Base-by-base conservation (phyloP, 371 early-diverging fungal genomes). In the Mucor saturninus region DNA sequence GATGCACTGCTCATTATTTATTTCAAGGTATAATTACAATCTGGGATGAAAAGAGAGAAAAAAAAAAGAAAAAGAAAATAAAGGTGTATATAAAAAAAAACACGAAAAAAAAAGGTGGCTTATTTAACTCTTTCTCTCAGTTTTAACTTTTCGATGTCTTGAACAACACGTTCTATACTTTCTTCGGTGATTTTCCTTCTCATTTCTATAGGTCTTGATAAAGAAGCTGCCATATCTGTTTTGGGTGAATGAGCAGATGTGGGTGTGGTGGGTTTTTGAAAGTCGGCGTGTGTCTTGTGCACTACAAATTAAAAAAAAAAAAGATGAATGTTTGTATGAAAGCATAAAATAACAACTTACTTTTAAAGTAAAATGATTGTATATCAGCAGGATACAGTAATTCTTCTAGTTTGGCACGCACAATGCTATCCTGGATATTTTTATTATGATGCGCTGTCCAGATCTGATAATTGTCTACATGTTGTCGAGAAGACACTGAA, bases 281-380 rank as follows among this genome's bases (percentile, higher is more conserved):
- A 83, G 4, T 71, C 80, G 38, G 78, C 74, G 68, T 83, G 83
- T 9, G 77, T 78, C 52, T 76, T 77, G 64, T 83, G 83, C 32
- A 78, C 80, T 83, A 65, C 21, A 21, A 21, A 21, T 21, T 21
- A 21, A 21, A 14, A 11, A 8, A 15, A 8, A 57, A 10, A 15
- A 13, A 40, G 13, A 43, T 13, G 38, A 48, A 50, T 5, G 11
- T 21, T 35, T 11, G 30, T 37, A 50, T 21, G 6, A 49, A 29
- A 14, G 52, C 43, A 21, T 54, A 6, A 54, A 13, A 51, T 38
- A 46, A 4, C 4, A 5, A 43, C 63, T 61, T 83, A 87, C 87
- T 83, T 74, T 86, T 88, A 66, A 85, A 88, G 69, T 84, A 88
- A 13, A 85, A 80, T 26, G 81, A 73, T 45, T 84, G 83, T 29